phyloP scores from a whole-genome alignment of 1,284 basidiomycete species.

The Mycena sp. region DNA sequence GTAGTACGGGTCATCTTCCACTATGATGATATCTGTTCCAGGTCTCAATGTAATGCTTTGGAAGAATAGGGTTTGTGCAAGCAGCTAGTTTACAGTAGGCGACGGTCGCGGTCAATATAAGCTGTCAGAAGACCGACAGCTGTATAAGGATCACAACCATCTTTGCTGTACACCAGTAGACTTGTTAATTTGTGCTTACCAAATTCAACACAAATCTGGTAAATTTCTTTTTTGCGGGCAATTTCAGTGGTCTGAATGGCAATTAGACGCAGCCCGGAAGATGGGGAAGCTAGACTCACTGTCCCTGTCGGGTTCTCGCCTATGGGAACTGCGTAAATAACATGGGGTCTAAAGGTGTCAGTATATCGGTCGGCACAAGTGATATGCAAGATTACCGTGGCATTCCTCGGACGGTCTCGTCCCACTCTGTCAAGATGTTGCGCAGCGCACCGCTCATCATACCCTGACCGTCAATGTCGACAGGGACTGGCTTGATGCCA shows the following conservation, averaged over 20 bases:
- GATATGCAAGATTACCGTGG: conserved; percentile 46
- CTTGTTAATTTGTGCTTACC: no score
- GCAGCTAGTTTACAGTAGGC: no score
- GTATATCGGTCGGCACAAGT: no score
- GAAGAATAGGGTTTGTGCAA: conserved; percentile 18
- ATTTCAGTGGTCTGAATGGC: conserved; percentile 65
- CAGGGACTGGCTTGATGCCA: conserved; percentile 60
- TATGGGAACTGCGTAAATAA: conserved; percentile 80
- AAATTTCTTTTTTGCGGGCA: conserved; percentile 80
- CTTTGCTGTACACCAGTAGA: no score
- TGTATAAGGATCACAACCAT: no score
- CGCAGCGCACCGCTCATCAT: conserved; percentile 73
- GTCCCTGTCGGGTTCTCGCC: conserved; percentile 87
- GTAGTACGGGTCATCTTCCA: conserved; percentile 80
- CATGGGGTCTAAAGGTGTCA: conserved; percentile 61
- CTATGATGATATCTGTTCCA: neutral
- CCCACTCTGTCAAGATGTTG: conserved; percentile 72
- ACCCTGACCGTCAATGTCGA: conserved; percentile 80
- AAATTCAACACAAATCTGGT: conserved; percentile 82
- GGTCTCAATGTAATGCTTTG: neutral
- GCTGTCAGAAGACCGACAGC: no score
- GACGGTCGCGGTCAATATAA: no score
- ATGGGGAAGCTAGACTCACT: conserved; percentile 48
- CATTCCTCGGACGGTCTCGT: conserved; percentile 63
- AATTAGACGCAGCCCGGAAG: conserved; percentile 2